Evolutionary conservation across 2,329 filamentous ascomycete genomes (phyloP), one percentile per base, ranked within the genome.

Genomic region (Trichoderma sp.): DNA sequence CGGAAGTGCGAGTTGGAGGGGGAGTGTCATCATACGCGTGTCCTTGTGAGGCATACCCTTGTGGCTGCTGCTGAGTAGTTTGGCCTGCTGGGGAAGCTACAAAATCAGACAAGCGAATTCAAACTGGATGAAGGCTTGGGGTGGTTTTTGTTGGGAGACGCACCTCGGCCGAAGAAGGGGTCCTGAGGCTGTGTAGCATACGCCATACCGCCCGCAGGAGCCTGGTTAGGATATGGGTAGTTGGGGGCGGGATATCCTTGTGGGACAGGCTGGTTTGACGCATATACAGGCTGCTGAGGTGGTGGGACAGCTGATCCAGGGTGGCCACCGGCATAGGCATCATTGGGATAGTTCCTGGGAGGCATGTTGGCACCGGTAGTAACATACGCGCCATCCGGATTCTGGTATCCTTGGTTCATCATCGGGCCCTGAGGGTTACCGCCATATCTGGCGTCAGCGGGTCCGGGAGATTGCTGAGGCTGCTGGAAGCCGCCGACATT

Each of bases 91-190:
- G 81, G 76, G 83, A 85, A 76, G 82, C 83, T 86, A 85, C 77
- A 83, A 77, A 81, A 83, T 84, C 79, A 84, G 81, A 83, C 52
- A 56, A 64, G 72, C 74, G 63, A 70, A 66, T 68, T 70, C 68
- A 65, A 58, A 68, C 61, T 59, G 52, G 63, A 58, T 29, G 64
- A 40, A 60, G 43, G 52, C 60, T 61, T 68, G 56, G 68, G 68
- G 57, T 70, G 55, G 56, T 55, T 68, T 66, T 53, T 75, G 74
- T 76, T 74, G 73, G 76, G 72, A 81, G 86, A 89, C 85, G 84
- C 84, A 87, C 87, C 86, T 83, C 87, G 87, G 81, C 86, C 86
- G 73, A 85, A 87, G 72, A 84, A 84, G 57, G 86, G 80, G 77
- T 88, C 86, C 76, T 81, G 77, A 70, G 85, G 81, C 75, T 85